A percentile compares a stretch with the other conserved stretches of the same genome.
Conservation (phyloP, 257 asterid genomes). For the Solanum pinnatisectum region DNA sequence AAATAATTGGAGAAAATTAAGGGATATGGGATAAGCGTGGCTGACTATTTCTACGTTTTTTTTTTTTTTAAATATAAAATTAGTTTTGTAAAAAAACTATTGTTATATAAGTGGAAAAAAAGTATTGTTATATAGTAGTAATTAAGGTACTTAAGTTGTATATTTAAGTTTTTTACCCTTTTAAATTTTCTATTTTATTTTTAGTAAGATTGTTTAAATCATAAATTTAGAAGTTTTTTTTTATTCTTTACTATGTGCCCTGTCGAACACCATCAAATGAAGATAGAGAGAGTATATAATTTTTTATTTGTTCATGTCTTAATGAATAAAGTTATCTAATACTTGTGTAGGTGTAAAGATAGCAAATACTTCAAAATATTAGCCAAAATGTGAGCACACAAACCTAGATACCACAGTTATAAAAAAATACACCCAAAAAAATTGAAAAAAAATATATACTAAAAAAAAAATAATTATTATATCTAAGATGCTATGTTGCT, state of each 20-base stretch:
- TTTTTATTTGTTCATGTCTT: background rate
- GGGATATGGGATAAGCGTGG: too few relatives aligned
- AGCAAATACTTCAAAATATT: background rate
- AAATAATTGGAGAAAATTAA: too few relatives aligned
- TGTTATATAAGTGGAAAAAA: too few relatives aligned
- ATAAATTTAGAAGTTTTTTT: background rate
- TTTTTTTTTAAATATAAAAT: too few relatives aligned
- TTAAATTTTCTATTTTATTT: background rate
- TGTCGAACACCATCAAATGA: background rate
- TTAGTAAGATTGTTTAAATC: background rate
- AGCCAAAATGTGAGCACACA: background rate
- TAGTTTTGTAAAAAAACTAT: too few relatives aligned
- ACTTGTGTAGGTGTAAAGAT: background rate
- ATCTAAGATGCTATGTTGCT: background rate
- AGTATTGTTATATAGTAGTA: too few relatives aligned
- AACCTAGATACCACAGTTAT: background rate
- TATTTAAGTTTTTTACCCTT: too few relatives aligned
- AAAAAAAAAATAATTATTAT: too few relatives aligned
- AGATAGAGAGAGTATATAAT: background rate
- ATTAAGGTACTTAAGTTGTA: too few relatives aligned
- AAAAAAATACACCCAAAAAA: background rate
- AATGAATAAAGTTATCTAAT: background rate
- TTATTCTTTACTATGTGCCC: background rate
- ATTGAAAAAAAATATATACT: too few relatives aligned
- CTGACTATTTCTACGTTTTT: too few relatives aligned